Evolutionary conservation across 257 asterid genomes (phyloP), one percentile per base, ranked within the genome.

Genomic region (Solanum pimpinellifolium): DNA sequence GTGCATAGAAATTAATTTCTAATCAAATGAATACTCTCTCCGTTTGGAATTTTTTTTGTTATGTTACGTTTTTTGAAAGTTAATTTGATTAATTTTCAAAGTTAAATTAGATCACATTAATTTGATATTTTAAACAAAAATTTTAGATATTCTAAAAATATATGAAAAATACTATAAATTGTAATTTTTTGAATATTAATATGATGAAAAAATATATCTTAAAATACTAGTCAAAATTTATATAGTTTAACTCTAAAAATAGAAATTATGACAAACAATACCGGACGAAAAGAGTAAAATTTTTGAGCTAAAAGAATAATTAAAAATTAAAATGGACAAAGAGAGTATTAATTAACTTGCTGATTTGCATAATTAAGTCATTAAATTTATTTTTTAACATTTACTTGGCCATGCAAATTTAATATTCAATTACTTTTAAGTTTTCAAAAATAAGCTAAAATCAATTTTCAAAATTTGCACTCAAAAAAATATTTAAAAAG

Each of bases 271-370:
- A 33, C 35, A 33, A 33, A 33, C 1, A 33, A 33, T 33, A 33
- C 0, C 1, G 5, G 1, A 33, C 5, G 0, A 0, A 33, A 4
- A 0, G 0, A 33, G 5, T 33, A 10, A 10, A 23, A 1, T 62
- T 10, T 62, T 62, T n/a, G 8, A 23, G 70, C 25, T 62, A 62
- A 62, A 62, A 62, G 3, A 62, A 23, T 62, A 11, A 16, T 62
- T 10, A 62, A 62, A 62, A 23, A 23, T 2, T 23, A 9, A 62
- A 62, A 23, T 10, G 70, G 70, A 62, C 31, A 0, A 8, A 62
- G 13, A 62, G 23, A 15, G 10, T 39, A 3, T 49, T 39, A 39
- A 11, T 62, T 2, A 4, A n/a, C 31, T 62, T 62, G 11, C 15
- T n/a, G 16, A 62, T 62, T n/a, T 62, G 70, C 31, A 23, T 10